Conservation (phyloP, 1,284 basidiomycete species). For the Apiotrichum veenhuisii region DNA sequence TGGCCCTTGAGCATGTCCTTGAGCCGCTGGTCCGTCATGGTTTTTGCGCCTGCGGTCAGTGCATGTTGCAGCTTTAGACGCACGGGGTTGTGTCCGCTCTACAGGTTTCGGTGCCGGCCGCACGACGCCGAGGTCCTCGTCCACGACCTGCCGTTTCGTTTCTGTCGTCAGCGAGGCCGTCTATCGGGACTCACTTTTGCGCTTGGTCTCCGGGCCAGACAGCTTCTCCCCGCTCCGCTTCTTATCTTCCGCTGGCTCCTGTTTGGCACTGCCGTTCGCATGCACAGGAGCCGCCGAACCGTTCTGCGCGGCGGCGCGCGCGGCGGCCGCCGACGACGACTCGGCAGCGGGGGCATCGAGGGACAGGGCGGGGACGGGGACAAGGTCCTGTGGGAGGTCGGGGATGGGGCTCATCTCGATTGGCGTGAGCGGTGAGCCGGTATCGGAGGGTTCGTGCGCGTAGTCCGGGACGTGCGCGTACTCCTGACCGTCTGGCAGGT, state of each 20-base stretch:
- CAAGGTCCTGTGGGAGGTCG: too few relatives aligned
- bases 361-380: too few relatives aligned
- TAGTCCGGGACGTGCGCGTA: too few relatives aligned
- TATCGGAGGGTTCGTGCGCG: too few relatives aligned
- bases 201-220: neutral
- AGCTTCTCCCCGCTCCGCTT: neutral
- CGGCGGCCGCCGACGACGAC: too few relatives aligned
- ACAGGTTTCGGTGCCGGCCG: conserved; percentile 17
- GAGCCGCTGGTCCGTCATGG: conserved; percentile 26
- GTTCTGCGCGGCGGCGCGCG: too few relatives aligned
- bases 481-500: too few relatives aligned
- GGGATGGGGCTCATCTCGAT: too few relatives aligned
- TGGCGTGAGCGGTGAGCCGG: too few relatives aligned
- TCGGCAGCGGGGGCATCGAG: too few relatives aligned
- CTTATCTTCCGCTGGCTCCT: neutral
- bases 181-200: neutral
- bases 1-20: conserved; percentile 28
- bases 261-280: too few relatives aligned
- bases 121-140: conserved; percentile 14
- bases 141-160: conserved; percentile 14
- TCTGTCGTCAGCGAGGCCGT: neutral
- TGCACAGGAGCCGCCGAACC: too few relatives aligned
- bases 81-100: conserved; percentile 32
- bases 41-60: conserved; percentile 8
- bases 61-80: neutral